These are phyloP conservation scores for Fusarium sp. DNA, from an alignment of 2,329 filamentous ascomycete genomes.

Conservation along the genomic window DNA sequence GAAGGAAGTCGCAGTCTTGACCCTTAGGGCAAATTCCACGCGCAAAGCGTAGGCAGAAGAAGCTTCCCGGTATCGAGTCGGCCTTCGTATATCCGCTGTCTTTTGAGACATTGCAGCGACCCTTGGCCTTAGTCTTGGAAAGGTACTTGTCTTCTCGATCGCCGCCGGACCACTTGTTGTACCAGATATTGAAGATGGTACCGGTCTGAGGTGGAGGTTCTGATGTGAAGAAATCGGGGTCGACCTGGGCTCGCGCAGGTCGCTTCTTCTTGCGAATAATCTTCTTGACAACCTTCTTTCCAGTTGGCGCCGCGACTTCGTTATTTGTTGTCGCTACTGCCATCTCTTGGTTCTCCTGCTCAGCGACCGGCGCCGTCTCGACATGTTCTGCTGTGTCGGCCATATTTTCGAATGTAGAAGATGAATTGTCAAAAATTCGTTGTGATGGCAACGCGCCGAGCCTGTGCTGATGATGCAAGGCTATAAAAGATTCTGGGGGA, in stretches of 20 bases:
- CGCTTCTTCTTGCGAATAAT: constrained; percentile 91
- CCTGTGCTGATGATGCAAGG: constrained; percentile 42
- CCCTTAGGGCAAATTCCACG: constrained; percentile 86
- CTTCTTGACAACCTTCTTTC: constrained; percentile 79
- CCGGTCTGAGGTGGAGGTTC: constrained; percentile 93
- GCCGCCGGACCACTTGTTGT: constrained; percentile 97
- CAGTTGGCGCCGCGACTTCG: constrained; percentile 59
- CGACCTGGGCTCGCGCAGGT: constrained; percentile 90
- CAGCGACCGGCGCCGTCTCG: constrained; percentile 40
- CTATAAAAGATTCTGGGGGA: constrained; percentile 43
- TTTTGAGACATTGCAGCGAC: constrained; percentile 85
- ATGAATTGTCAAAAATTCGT: constrained; percentile 16
- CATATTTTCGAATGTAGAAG: constrained; percentile 41
- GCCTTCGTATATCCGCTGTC: constrained; percentile 84
- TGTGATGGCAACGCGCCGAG: constrained; percentile 42
- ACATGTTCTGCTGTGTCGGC: constrained; percentile 48
- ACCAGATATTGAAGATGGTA: constrained; percentile 96
- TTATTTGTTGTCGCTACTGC: constrained; percentile 53
- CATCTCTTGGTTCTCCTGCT: constrained; percentile 47
- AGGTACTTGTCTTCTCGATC: constrained; percentile 93
- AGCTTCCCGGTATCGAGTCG: constrained; percentile 80
- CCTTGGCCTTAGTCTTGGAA: constrained; percentile 82
- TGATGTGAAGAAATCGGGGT: constrained; percentile 82
- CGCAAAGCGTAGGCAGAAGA: constrained; percentile 93
- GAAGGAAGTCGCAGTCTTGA: constrained; percentile 92